Conservation (phyloP, 176 grass and related monocot species). For the Paspalum notatum region DNA sequence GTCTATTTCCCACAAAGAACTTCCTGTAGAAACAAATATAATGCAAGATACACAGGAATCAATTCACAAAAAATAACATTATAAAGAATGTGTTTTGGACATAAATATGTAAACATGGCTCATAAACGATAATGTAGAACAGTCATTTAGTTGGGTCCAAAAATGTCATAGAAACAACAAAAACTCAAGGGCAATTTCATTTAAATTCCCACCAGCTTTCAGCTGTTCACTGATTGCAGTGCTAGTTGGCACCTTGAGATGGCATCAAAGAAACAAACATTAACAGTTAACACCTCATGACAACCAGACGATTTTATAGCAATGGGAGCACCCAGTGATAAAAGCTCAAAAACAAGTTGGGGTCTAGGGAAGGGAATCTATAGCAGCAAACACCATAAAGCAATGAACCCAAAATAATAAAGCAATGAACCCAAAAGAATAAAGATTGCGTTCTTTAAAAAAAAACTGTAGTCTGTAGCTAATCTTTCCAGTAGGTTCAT, state of each 20-base stretch:
- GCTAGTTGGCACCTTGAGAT: slow-evolving; percentile 3
- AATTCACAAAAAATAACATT: slow-evolving; percentile 1
- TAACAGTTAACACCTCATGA: no score
- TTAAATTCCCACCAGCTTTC: background rate
- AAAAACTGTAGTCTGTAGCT: background rate
- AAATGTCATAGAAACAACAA: background rate
- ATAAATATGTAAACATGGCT: slow-evolving; percentile 23
- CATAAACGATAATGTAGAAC: background rate
- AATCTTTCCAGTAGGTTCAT: background rate
- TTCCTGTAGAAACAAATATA: slow-evolving; percentile 57
- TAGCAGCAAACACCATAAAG: background rate
- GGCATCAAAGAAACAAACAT: background rate
- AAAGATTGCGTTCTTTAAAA: background rate
- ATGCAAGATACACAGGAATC: slow-evolving; percentile 1
- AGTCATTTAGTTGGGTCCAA: slow-evolving; percentile 30
- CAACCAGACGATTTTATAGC: background rate
- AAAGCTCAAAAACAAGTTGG: background rate
- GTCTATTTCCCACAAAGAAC: slow-evolving; percentile 96
- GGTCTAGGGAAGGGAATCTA: background rate
- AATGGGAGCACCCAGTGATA: background rate
- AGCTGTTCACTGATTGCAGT: background rate
- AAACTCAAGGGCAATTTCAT: background rate
- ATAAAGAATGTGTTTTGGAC: slow-evolving; percentile 2
- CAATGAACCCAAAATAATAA: background rate
- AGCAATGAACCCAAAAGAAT: background rate